A percentile compares a stretch with the other conserved stretches of the same genome.
phyloP scores from a whole-genome alignment of 2,329 filamentous ascomycete genomes.

The Botryotinia convoluta region DNA sequence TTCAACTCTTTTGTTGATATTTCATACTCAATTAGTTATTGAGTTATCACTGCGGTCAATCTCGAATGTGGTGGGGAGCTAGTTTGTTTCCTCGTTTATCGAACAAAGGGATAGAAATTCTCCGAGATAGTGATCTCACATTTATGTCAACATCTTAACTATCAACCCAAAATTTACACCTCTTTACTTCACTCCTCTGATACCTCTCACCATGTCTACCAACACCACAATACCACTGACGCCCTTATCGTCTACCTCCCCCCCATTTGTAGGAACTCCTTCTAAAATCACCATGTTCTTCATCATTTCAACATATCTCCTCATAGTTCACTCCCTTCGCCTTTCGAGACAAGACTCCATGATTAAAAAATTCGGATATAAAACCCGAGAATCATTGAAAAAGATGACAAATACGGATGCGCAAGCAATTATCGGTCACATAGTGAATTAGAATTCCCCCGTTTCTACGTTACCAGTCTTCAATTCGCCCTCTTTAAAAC shows the following conservation, averaged over 20 bases:
- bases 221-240: background rate
- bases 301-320: slow-evolving; percentile 5
- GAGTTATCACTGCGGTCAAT: background rate
- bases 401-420: slow-evolving; percentile 55
- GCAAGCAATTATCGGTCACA: slow-evolving; percentile 46
- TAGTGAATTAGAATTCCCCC: slow-evolving; percentile 56
- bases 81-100: background rate
- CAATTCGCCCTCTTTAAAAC: slow-evolving; percentile 61
- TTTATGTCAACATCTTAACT: background rate
- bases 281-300: background rate
- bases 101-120: background rate
- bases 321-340: slow-evolving; percentile 37
- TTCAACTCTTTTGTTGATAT: background rate
- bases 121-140: background rate
- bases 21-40: background rate
- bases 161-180: background rate
- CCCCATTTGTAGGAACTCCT: background rate
- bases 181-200: background rate
- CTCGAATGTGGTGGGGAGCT: background rate
- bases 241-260: background rate
- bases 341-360: slow-evolving; percentile 42
- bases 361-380: slow-evolving; percentile 44
- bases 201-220: background rate
- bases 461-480: slow-evolving; percentile 48
- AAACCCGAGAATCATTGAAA: slow-evolving; percentile 45